These are phyloP conservation scores for Piper longum DNA, from an alignment of 164 flowering plant genomes.

Conservation along the genomic window DNA sequence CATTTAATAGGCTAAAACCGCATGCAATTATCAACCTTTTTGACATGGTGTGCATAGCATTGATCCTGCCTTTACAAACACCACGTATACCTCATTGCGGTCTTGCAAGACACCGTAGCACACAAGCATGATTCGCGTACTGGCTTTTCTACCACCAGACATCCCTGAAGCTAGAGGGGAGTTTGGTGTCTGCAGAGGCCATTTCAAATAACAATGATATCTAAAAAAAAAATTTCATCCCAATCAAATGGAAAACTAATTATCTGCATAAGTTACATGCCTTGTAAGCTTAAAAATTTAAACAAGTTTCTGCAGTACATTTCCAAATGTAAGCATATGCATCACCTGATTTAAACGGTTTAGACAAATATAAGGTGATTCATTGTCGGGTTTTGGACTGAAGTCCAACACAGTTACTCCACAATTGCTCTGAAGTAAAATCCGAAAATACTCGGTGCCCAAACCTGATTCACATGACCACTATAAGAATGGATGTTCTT, in stretches of 20 bases:
- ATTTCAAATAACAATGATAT: background rate
- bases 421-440: slow-evolving; percentile 88
- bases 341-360: slow-evolving; percentile 88
- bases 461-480: slow-evolving; percentile 32
- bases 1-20: background rate
- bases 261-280: background rate
- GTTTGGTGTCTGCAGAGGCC: slow-evolving; percentile 63
- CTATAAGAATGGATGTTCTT: background rate
- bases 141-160: slow-evolving; percentile 70
- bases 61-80: background rate
- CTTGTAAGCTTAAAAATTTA: background rate
- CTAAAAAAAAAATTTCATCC: background rate
- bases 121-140: slow-evolving; percentile 57
- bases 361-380: slow-evolving; percentile 59
- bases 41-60: background rate
- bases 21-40: background rate
- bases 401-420: slow-evolving; percentile 92
- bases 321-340: background rate
- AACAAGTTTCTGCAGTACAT: background rate
- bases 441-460: slow-evolving; percentile 76
- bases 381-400: slow-evolving; percentile 48
- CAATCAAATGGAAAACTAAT: no score
- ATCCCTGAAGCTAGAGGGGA: slow-evolving; percentile 62
- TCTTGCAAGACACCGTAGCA: slow-evolving; percentile 48
- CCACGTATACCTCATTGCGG: slow-evolving; percentile 34